A percentile compares a stretch with the other conserved stretches of the same genome.
These are phyloP conservation scores for Taphrina communis DNA, from an alignment of 1,139 yeast genomes.

Conservation along the genomic window DNA sequence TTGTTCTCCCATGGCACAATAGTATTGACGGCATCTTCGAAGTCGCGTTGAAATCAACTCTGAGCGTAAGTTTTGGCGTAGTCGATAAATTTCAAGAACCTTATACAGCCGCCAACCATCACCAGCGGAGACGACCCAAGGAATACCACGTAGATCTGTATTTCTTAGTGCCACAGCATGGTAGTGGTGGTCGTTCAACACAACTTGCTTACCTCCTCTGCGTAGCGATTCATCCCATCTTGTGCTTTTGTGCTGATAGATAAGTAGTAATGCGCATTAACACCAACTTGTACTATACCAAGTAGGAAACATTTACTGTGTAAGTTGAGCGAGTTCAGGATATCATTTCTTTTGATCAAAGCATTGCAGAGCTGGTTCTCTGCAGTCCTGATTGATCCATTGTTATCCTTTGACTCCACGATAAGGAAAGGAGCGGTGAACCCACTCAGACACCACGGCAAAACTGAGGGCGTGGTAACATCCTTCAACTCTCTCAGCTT, in stretches of 20 bases:
- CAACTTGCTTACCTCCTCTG: neutral
- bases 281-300: neutral
- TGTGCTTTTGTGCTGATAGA: neutral
- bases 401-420: neutral
- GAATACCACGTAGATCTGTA: neutral
- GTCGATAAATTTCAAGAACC: neutral
- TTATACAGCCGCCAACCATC: neutral
- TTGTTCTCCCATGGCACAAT: neutral
- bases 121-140: neutral
- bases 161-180: neutral
- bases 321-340: neutral
- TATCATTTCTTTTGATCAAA: constrained; percentile 6
- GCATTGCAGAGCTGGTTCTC: constrained; percentile 11
- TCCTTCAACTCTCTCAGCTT: neutral
- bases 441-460: neutral
- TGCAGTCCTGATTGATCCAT: neutral
- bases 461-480: neutral
- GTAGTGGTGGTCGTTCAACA: too few relatives aligned
- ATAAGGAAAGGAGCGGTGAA: constrained; percentile 6
- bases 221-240: neutral
- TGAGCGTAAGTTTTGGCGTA: neutral
- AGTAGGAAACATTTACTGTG: neutral
- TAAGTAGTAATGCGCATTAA: neutral
- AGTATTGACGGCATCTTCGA: neutral
- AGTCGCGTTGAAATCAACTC: neutral